phyloP scores from a whole-genome alignment of 140 eudicot genomes.

The Flaveria floridana region DNA sequence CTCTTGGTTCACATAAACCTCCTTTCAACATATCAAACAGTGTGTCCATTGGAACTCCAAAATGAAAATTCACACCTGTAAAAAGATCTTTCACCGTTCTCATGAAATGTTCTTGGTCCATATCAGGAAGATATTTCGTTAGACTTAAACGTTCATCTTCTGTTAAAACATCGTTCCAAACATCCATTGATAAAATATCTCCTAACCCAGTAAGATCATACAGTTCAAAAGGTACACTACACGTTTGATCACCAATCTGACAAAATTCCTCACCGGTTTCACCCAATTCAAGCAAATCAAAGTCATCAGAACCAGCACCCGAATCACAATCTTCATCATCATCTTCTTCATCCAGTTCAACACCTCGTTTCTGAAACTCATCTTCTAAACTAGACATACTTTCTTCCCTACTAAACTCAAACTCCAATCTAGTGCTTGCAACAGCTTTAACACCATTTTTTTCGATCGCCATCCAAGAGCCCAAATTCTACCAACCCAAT shows the following conservation, averaged over 20 bases:
- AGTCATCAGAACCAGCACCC: slow-evolving; percentile 95
- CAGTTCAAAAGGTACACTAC: slow-evolving; percentile 81
- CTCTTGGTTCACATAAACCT: slow-evolving; percentile 94
- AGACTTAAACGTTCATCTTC: slow-evolving; percentile 81
- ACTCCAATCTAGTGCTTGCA: slow-evolving; percentile 44
- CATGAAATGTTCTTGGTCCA: slow-evolving; percentile 88
- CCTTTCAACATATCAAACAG: slow-evolving; percentile 83
- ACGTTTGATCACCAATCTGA: slow-evolving; percentile 87
- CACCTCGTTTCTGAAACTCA: slow-evolving; percentile 46
- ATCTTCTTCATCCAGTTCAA: slow-evolving; percentile 46
- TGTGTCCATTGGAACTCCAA: slow-evolving; percentile 68
- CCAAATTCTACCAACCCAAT: slow-evolving; percentile 25
- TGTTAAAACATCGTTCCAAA: slow-evolving; percentile 86
- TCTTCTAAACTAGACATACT: slow-evolving; percentile 76
- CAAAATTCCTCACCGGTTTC: slow-evolving; percentile 86
- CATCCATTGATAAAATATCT: slow-evolving; percentile 81
- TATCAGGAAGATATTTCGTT: slow-evolving; percentile 80
- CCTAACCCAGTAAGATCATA: slow-evolving; percentile 80
- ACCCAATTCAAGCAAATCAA: slow-evolving; percentile 88
- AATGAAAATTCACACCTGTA: slow-evolving; percentile 74
- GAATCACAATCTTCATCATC: slow-evolving; percentile 92
- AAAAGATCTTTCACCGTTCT: slow-evolving; percentile 78
- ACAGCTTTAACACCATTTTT: slow-evolving; percentile 64
- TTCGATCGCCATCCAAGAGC: slow-evolving; percentile 77
- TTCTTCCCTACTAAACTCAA: slow-evolving; percentile 58